Percentiles rank a stretch among this genome's conserved stretches.
Conservation (phyloP, 139 green algal species). For the Chlamydomonas urium region DNA sequence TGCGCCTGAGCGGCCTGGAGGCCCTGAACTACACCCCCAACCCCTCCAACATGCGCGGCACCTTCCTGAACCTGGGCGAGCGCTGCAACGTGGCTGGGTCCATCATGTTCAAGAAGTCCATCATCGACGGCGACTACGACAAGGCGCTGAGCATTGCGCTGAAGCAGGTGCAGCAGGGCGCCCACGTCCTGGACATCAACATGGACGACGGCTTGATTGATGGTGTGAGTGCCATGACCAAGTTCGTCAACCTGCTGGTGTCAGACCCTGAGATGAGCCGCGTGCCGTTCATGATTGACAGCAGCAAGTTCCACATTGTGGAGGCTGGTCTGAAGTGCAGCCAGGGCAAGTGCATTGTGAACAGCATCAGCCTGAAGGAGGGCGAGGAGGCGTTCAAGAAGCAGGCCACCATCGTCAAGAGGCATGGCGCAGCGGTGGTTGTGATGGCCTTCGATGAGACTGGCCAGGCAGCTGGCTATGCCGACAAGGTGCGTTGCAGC, state of each 20-base stretch:
- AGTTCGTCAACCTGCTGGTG: conserved; percentile 95
- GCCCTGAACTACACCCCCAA: conserved; percentile 89
- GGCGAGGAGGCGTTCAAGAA: conserved; percentile 89
- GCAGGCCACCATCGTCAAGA: conserved; percentile 77
- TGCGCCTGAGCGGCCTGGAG: conserved; percentile 93
- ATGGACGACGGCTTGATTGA: conserved; percentile 98
- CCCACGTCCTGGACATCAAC: conserved; percentile 97
- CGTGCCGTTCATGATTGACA: conserved; percentile 99
- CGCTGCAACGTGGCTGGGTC: conserved; percentile 97
- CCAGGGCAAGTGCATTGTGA: conserved; percentile 98
- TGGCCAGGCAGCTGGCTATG: conserved; percentile 67
- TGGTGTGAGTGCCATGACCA: conserved; percentile 90
- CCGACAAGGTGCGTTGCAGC: conserved; percentile 79
- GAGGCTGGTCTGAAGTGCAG: conserved; percentile 95
- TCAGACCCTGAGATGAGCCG: conserved; percentile 89
- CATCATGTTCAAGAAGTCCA: conserved; percentile 96
- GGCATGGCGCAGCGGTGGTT: conserved; percentile 91
- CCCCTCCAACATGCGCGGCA: conserved; percentile 64
- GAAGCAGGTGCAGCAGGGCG: conserved; percentile 71
- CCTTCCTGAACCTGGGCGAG: conserved; percentile 96
- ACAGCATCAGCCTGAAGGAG: conserved; percentile 98
- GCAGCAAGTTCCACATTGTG: conserved; percentile 96
- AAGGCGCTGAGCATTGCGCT: conserved; percentile 86
- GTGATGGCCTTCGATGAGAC: conserved; percentile 99
- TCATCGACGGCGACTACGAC: conserved; percentile 92